Evolutionary conservation across 1,284 basidiomycete genomes (phyloP).

Genomic region (Trametes pubescens): DNA sequence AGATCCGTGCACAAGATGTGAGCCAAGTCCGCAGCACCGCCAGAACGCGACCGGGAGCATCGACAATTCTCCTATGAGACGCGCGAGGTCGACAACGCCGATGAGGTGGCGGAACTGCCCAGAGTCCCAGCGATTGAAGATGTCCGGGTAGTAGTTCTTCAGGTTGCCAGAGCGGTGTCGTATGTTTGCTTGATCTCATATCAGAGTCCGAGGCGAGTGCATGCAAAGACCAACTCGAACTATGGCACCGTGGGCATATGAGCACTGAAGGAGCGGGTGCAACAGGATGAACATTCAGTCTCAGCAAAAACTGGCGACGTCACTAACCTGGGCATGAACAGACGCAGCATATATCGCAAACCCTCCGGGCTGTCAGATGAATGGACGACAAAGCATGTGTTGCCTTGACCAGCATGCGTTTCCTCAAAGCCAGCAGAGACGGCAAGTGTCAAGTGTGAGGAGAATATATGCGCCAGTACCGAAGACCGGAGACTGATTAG

Average conservation of each 20-base stretch:
- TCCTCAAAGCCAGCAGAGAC: not conserved
- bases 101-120: not conserved
- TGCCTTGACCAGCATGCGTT: not conserved
- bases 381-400: not conserved
- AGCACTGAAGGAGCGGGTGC: not conserved
- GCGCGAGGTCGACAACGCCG: constrained; percentile 14
- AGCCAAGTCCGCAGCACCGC: constrained; percentile 3
- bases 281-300: not conserved
- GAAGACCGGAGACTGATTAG: not conserved
- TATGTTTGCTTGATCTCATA: constrained; percentile 6
- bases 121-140: constrained; percentile 5
- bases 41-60: constrained; percentile 15
- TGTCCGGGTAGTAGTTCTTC: constrained; percentile 5
- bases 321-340: not conserved
- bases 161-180: not conserved
- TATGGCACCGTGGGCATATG: not conserved
- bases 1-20: constrained; percentile 9
- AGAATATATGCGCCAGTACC: not conserved
- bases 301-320: not conserved
- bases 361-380: not conserved
- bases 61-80: constrained; percentile 5
- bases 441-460: not conserved
- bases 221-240: not conserved
- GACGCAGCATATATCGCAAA: not conserved
- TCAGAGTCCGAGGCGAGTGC: constrained; percentile 10